Conservation (phyloP, 75 land plant species). For the Cupressus sempervirens region DNA sequence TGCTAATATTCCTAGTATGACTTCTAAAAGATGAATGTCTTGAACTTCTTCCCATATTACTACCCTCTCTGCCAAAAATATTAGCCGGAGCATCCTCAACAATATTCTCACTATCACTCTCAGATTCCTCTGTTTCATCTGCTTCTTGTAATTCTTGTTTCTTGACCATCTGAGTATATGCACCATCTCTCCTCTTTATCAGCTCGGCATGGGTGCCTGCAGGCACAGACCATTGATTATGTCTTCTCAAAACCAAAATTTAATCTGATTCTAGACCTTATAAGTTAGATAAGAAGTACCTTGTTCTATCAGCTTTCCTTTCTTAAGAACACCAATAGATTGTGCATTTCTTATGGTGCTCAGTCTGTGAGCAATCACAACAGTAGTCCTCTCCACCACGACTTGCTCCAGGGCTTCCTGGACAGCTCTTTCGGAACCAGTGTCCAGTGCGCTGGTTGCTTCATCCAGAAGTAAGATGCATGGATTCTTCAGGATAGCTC, state of each 20-base stretch:
- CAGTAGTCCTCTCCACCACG: conserved; percentile 39
- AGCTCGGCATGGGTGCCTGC: conserved; percentile 63
- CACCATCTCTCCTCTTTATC: conserved; percentile 47
- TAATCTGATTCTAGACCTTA: not conserved
- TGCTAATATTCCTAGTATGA: not conserved
- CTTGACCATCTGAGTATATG: conserved; percentile 59
- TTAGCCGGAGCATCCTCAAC: conserved; percentile 11
- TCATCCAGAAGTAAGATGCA: conserved; percentile 40
- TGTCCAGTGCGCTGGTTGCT: conserved; percentile 49
- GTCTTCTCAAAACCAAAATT: not conserved
- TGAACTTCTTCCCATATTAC: conserved; percentile 13
- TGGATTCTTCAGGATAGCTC: conserved; percentile 48
- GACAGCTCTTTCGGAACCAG: conserved; percentile 39
- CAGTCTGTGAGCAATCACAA: conserved; percentile 48
- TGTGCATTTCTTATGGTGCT: conserved; percentile 39
- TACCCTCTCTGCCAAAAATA: not conserved
- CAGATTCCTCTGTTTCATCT: conserved; percentile 14
- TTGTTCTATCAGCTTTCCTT: conserved; percentile 24
- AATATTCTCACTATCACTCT: not conserved
- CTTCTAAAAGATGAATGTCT: not conserved
- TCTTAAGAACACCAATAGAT: conserved; percentile 36
- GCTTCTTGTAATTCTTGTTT: conserved; percentile 18
- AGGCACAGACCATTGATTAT: not conserved
- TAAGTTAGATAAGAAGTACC: not conserved
- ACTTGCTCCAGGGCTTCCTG: conserved; percentile 43